Percentiles rank a stretch among this genome's conserved stretches.
These are phyloP conservation scores for Dillenia turbinata DNA, from an alignment of 164 flowering plant genomes.

Conservation along the genomic window DNA sequence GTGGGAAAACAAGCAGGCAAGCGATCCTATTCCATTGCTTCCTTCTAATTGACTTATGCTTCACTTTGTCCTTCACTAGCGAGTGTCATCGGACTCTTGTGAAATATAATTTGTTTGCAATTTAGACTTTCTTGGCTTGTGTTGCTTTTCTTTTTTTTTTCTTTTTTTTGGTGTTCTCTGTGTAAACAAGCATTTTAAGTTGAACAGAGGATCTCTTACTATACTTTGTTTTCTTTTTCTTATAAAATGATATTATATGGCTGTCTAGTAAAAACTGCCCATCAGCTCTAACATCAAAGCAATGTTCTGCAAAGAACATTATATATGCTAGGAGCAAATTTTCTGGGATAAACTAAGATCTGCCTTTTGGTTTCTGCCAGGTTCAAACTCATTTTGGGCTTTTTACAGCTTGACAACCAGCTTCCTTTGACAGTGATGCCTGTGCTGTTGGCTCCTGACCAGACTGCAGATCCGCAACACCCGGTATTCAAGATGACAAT, in stretches of 20 bases:
- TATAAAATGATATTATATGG: too few species aligned
- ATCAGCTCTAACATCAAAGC: too few species aligned
- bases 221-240: too few species aligned
- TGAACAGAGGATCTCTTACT: too few species aligned
- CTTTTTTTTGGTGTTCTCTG: too few species aligned
- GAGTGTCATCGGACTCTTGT: too few species aligned
- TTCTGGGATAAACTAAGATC: neutral
- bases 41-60: neutral
- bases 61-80: neutral
- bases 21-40: neutral
- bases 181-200: too few species aligned
- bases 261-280: too few species aligned
- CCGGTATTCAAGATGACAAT: constrained; percentile 90
- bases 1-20: constrained; percentile 85
- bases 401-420: constrained; percentile 90
- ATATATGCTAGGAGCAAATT: neutral
- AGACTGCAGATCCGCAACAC: constrained; percentile 45
- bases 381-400: constrained; percentile 85
- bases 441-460: constrained; percentile 86
- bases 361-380: constrained; percentile 34
- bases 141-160: too few species aligned
- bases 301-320: too few species aligned
- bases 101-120: too few species aligned
- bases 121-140: too few species aligned
- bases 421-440: constrained; percentile 89